These are phyloP conservation scores for Aureobasidium subglaciale DNA, from an alignment of 2,329 filamentous ascomycete species.

Conservation along the genomic window DNA sequence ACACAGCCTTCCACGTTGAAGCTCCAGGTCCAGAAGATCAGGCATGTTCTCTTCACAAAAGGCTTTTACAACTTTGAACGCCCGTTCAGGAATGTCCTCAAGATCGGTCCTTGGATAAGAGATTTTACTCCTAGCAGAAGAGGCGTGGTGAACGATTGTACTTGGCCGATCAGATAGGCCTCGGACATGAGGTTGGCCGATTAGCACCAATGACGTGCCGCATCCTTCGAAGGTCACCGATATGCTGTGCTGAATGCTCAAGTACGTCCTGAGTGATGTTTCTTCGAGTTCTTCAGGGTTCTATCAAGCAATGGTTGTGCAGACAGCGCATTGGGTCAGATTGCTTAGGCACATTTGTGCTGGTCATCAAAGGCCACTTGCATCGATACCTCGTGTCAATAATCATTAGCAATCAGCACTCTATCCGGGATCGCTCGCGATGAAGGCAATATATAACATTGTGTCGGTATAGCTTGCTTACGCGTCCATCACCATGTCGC, in stretches of 20 bases:
- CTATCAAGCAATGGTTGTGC: too few species aligned
- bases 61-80: slow-evolving; percentile 21
- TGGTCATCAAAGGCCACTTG: too few species aligned
- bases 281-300: too few species aligned
- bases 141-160: not conserved
- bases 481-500: too few species aligned
- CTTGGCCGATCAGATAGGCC: not conserved
- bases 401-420: too few species aligned
- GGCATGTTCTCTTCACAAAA: slow-evolving; percentile 20
- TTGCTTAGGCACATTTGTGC: too few species aligned
- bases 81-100: slow-evolving; percentile 21
- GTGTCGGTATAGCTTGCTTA: not conserved
- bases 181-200: not conserved
- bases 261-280: too few species aligned
- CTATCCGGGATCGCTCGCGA: too few species aligned
- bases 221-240: not conserved
- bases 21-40: slow-evolving; percentile 19
- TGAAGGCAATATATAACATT: too few species aligned
- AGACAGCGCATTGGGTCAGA: too few species aligned
- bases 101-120: slow-evolving; percentile 21
- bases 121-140: slow-evolving; percentile 1
- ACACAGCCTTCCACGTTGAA: slow-evolving; percentile 16
- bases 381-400: too few species aligned
- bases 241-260: too few species aligned
- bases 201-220: not conserved